Conservation (phyloP, 1,139 yeast genomes). For the Magnusiomyces fungicola region DNA sequence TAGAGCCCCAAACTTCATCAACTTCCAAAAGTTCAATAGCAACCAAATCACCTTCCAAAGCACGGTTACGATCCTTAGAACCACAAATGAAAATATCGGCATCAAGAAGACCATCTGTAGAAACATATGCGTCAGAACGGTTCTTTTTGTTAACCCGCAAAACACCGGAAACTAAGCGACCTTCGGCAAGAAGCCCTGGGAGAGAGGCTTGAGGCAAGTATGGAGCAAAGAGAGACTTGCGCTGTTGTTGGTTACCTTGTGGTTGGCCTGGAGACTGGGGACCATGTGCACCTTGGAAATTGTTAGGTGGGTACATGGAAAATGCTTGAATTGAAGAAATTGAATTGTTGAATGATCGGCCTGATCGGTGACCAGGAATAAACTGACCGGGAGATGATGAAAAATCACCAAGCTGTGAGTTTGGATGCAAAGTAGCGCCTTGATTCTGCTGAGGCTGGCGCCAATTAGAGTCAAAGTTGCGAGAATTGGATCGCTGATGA, state of each 20-base stretch:
- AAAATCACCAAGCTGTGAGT: conserved; percentile 17
- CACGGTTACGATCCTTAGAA: conserved; percentile 96
- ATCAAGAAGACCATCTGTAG: conserved; percentile 90
- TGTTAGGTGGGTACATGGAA: conserved; percentile 16
- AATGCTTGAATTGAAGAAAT: conserved; percentile 46
- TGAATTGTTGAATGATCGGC: conserved; percentile 63
- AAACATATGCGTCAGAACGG: conserved; percentile 94
- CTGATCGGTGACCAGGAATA: conserved; percentile 73
- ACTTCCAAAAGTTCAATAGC: conserved; percentile 92
- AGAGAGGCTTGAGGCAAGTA: conserved; percentile 89
- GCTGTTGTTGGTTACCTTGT: conserved; percentile 36
- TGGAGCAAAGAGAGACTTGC: conserved; percentile 93
- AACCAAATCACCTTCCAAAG: conserved; percentile 91
- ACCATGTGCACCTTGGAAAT: conserved; percentile 9
- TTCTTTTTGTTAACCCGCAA: conserved; percentile 91
- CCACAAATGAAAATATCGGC: conserved; percentile 98
- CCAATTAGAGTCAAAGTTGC: conserved; percentile 47
- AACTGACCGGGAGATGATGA: conserved; percentile 41
- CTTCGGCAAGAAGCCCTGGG: conserved; percentile 84
- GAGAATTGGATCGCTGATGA: conserved; percentile 41
- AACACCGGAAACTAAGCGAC: conserved; percentile 85
- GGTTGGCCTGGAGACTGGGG: conserved; percentile 21
- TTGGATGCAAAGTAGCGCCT: conserved; percentile 18
- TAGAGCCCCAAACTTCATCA: conserved; percentile 96
- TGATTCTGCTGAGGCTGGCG: conserved; percentile 27